A percentile compares a stretch with the other conserved stretches of the same genome.
Evolutionary conservation across 306 rosid genomes (phyloP).

Genomic region (Fragaria ananassa): DNA sequence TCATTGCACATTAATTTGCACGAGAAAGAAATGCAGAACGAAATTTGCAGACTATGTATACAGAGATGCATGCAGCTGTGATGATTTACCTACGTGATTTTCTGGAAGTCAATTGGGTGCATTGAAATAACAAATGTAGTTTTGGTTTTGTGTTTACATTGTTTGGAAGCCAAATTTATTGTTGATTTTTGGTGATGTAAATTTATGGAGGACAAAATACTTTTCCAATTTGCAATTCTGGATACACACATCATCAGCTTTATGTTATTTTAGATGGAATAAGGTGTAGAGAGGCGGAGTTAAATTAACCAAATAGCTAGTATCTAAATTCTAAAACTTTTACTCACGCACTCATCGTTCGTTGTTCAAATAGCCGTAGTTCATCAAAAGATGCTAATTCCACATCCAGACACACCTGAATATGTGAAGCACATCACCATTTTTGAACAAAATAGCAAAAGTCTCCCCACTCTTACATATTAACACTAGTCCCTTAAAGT

Average conservation of each 20-base stretch:
- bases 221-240: not conserved
- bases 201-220: not conserved
- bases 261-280: not conserved
- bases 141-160: not conserved
- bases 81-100: not conserved
- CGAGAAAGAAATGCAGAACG: not conserved
- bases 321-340: too few species aligned
- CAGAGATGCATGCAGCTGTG: not conserved
- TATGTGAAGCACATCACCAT: slow-evolving; percentile 25
- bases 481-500: slow-evolving; percentile 34
- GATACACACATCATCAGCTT: too few species aligned
- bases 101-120: not conserved
- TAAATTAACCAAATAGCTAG: too few species aligned
- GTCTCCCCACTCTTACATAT: slow-evolving; percentile 28
- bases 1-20: not conserved
- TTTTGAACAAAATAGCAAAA: slow-evolving; percentile 37
- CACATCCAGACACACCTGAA: slow-evolving; percentile 29
- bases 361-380: too few species aligned
- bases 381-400: too few species aligned
- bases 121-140: not conserved
- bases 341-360: too few species aligned
- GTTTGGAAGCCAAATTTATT: not conserved
- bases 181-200: not conserved
- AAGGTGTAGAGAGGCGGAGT: not conserved
- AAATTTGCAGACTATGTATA: not conserved